phyloP scores from a whole-genome alignment of 371 early-diverging fungal genomes.

The Smittium mucronatum region DNA sequence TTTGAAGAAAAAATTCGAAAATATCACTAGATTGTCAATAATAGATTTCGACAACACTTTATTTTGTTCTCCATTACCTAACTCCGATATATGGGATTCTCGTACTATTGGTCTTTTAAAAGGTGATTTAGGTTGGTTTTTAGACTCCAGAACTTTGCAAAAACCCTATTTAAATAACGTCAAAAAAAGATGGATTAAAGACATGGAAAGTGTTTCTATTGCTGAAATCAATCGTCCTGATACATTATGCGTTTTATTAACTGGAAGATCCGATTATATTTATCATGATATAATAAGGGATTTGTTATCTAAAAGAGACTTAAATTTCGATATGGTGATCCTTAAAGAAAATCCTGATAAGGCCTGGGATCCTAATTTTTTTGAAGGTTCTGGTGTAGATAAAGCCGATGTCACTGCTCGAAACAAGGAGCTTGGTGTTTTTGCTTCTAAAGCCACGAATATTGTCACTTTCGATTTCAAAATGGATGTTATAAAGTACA shows the following conservation, averaged over 20 bases:
- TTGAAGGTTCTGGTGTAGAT: neutral
- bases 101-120: constrained; percentile 38
- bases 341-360: constrained; percentile 24
- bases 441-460: constrained; percentile 20
- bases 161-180: constrained; percentile 36
- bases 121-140: constrained; percentile 63
- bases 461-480: constrained; percentile 44
- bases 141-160: constrained; percentile 48
- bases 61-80: constrained; percentile 69
- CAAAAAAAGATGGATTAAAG: constrained; percentile 18
- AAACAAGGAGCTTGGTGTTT: constrained; percentile 12
- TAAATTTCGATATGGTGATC: constrained; percentile 41
- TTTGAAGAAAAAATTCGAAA: neutral
- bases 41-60: constrained; percentile 87
- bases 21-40: constrained; percentile 32
- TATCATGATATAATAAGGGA: constrained; percentile 32
- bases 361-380: neutral
- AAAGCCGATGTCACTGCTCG: constrained; percentile 16
- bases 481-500: constrained; percentile 36
- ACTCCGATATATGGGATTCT: constrained; percentile 56
- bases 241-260: constrained; percentile 40
- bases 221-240: constrained; percentile 28
- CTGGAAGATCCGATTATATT: constrained; percentile 42
- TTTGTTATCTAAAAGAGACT: constrained; percentile 29
- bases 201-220: constrained; percentile 16